Base-by-base conservation (phyloP, 2,329 filamentous ascomycete genomes). In the Thyridium curvatum region DNA sequence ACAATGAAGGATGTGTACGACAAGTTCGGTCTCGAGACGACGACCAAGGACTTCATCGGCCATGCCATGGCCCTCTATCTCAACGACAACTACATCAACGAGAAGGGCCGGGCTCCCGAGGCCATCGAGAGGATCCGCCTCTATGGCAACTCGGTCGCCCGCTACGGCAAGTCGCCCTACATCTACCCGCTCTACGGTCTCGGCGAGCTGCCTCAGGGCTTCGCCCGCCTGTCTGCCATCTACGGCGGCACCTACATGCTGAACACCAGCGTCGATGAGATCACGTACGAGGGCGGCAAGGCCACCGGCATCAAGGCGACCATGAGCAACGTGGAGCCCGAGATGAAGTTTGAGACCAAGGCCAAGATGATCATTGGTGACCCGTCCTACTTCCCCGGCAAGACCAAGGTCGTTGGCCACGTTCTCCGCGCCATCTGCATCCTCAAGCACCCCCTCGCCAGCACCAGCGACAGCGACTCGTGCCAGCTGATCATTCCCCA, bases 161-260 rank as follows among this genome's bases (percentile, higher is more conserved):
- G 91, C 47, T 97, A 97, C 66, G 93, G 93, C 66, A 97, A 96
- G 69, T 97, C 90, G 12, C 94, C 93, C 34, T 98, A 97, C 73
- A 97, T 98, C 71, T 98, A 98, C 74, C 94, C 93, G 35, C 82
- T 97, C 26, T 98, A 98, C 69, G 93, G 93, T 46, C 81, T 98
- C 36, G 93, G 86, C 60, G 93, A 98, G 71, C 84, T 98, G 41
- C 94, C 93, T 29, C 93, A 98, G 68, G 91, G 91, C 43, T 98
- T 98, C 56, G 93, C 93, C 47, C 90, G 93, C 64, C 79, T 98
- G 39, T 96, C 90, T 31, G 93, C 93, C 62, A 97, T 98, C 66
- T 97, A 98, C 60, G 93, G 93, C 49, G 93, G 93, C 52, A 98
- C 93, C 37, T 98, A 98, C 71, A 98, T 98, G 90, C 83, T 98